A percentile compares a stretch with the other conserved stretches of the same genome.
Evolutionary conservation across 352 stramenopile species (phyloP).

Genomic region (Globisporangium paddicum): DNA sequence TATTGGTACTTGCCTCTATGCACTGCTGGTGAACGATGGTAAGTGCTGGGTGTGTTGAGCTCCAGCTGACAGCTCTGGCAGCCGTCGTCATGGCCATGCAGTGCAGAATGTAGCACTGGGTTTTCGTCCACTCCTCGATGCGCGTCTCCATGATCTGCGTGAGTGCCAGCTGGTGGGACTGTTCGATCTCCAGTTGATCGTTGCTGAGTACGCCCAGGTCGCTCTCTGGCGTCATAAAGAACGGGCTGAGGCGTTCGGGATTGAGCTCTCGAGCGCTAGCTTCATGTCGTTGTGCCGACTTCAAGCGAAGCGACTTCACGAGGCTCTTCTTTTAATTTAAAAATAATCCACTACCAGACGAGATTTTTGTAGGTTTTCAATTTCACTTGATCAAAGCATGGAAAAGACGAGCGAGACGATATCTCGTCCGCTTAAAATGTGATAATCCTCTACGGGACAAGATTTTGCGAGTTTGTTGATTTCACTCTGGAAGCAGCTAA

Average conservation of each 20-base stretch:
- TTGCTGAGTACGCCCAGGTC: slow-evolving; percentile 59
- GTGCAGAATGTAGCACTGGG: slow-evolving; percentile 52
- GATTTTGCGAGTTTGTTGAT: no score
- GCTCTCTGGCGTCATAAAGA: slow-evolving; percentile 41
- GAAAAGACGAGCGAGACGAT: no score
- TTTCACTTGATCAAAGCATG: no score
- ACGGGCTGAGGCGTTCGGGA: slow-evolving; percentile 33
- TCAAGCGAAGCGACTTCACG: no score
- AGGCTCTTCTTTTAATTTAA: no score
- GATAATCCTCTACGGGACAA: no score
- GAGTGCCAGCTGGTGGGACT: slow-evolving; percentile 48
- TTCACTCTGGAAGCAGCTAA: no score
- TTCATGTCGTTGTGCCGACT: no score
- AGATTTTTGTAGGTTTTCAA: no score
- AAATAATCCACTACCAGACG: no score
- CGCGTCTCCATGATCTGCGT: slow-evolving; percentile 58
- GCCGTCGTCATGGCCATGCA: slow-evolving; percentile 22
- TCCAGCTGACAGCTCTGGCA: background rate
- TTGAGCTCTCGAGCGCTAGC: slow-evolving; percentile 26
- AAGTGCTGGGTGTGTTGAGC: background rate
- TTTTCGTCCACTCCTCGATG: slow-evolving; percentile 70
- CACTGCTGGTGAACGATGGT: background rate
- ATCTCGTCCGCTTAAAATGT: no score
- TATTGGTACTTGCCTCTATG: background rate
- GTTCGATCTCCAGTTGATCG: slow-evolving; percentile 70